These are phyloP conservation scores for Crotalaria pallida DNA, from an alignment of 306 rosid species.

Conservation along the genomic window DNA sequence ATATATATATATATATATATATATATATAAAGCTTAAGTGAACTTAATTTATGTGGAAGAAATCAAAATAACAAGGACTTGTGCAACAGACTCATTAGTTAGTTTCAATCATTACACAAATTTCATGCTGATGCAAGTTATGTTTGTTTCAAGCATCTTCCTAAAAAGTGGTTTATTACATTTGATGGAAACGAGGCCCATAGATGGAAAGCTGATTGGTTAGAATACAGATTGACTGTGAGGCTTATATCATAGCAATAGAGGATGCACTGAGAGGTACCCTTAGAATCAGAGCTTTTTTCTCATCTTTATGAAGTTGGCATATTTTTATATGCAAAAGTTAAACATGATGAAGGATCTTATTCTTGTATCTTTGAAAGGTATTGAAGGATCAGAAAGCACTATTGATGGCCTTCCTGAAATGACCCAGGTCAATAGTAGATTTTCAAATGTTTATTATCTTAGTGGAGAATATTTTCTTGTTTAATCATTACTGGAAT, in stretches of 20 bases:
- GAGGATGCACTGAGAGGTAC: conserved; percentile 21
- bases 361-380: neutral
- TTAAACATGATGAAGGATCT: neutral
- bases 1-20: too few species aligned
- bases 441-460: neutral
- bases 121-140: neutral
- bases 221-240: conserved; percentile 21
- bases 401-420: neutral
- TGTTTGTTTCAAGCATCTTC: neutral
- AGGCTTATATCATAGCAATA: conserved; percentile 15
- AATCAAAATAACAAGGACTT: neutral
- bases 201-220: conserved; percentile 21
- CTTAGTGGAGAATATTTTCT: neutral
- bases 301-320: neutral
- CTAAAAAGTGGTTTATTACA: neutral
- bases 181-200: conserved; percentile 13
- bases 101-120: neutral
- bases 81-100: neutral
- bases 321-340: neutral
- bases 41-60: neutral
- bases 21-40: neutral
- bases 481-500: neutral
- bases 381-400: neutral
- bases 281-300: neutral
- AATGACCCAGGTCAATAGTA: neutral